Evolutionary conservation across 129 eudicot species (phyloP), one percentile per base, ranked within the genome.

Genomic region (Glebionis coronaria): DNA sequence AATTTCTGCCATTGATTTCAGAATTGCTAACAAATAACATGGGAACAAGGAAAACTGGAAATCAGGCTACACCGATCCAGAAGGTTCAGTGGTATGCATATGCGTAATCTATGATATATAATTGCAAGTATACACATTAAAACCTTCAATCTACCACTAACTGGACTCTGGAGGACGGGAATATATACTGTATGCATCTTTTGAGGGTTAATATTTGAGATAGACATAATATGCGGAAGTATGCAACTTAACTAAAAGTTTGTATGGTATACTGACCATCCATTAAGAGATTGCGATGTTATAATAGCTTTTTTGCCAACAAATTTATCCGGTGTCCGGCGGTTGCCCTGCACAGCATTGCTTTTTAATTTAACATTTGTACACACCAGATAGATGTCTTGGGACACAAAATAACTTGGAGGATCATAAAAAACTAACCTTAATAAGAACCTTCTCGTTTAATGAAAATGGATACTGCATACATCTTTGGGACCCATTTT

Each of bases 281-380:
- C 98, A 84, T 92, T 92, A 44, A 92, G 95, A 73, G 95, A 85
- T 65, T 86, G 96, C 54, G 96, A 92, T 12, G 96, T 92, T 54
- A 92, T 88, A 63, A 92, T 80, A 16, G 98, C 98, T 88, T 92
- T 96, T 76, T 86, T 92, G 45, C 98, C 98, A 63, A 92, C 96
- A 78, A 92, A 88, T 75, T 92, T 92, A 78, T 92, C 96, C 2
- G 98, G 96, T 28, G 98, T 92, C 82, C 98, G 81, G 76, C 87
- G 63, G 75, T 92, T 92, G 69, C 98, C 98, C 98, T 92, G 89
- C 83, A 85, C 25, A 51, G 15, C 29, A 71, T 52, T 50, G 60
- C 56, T 60, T 20, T 65, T 28, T 13, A 47, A 28, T 7, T 56
- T 2, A 55, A 65, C 40, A 65, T 16, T 23, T 64, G n/a, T 60